Base-by-base conservation (phyloP, 805 yeast genomes). In the Ogataea paraovalis region DNA sequence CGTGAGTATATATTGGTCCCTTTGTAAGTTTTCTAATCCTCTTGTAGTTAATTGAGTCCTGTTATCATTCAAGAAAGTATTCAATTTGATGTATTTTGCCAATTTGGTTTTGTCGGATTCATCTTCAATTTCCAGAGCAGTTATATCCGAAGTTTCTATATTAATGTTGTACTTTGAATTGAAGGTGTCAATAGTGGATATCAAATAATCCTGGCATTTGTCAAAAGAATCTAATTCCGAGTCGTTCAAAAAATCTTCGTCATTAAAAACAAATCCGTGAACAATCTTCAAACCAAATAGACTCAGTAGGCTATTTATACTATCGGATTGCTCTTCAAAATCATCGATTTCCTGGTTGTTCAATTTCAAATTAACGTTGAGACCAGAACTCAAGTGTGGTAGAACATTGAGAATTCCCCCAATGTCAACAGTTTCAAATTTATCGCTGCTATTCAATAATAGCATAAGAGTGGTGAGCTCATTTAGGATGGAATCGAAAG, bases 41-140 rank as follows among this genome's bases (percentile, higher is more conserved):
- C 71, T 67, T 0, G 68, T 70, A 0, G 98, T 88, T 57, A 91
- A 67, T 60, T 92, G 97, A 0, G 95, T 82, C 7, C 82, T 78
- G 53, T 89, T 81, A 21, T 73, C 67, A 2, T 76, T 76, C 44
- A 89, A 66, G 60, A 85, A 85, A 1, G 14, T 23, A n/a, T 49
- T 50, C 30, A 63, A 38, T 27, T 45, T 42, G 2, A 44, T 13
- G 39, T 43, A 57, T 27, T 45, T 45, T 0, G 40, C 40, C 12
- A 59, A 39, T 13, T 50, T 23, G 1, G 6, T 44, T 3, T 48
- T 32, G 2, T 49, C 47, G 3, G 41, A 22, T 10, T 39, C 28
- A 12, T 44, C 47, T 3, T 34, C 39, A 5, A 22, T 14, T 4
- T 14, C 30, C 20, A 50, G 25, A 6, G 16, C 19, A n/a, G 19